Evolutionary conservation across 352 stramenopile species (phyloP), one percentile per base, ranked within the genome.

Genomic region (Globisporangium yorkense): DNA sequence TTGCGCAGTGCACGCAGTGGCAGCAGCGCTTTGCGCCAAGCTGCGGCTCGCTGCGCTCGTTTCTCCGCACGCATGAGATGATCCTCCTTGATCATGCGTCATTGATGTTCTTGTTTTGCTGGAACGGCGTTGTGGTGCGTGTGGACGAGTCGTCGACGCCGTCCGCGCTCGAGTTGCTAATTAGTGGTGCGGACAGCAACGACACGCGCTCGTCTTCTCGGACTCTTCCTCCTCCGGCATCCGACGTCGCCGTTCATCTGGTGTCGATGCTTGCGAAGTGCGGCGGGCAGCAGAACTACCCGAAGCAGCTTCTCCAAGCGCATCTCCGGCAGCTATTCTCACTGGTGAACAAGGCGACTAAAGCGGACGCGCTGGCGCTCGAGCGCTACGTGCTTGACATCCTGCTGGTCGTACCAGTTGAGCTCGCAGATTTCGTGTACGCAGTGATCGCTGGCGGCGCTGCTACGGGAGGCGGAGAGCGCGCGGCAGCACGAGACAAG

Each of bases 1-100:
- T 89, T 55, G 67, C 60, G 37, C 56, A 75, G 56, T 81, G 70
- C 66, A 76, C 75, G 65, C 57, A 78, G 62, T 87, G 76, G 76
- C 67, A 68, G 62, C 74, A 83, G 61, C 66, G 56, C 18, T 92
- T 81, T 72, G 80, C 68, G 44, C 74, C 72, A 1, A 68, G 74
- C 39, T 88, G 79, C 70, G 82, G 80, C 48, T 49, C 77, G 3
- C 61, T 92, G 67, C 75, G 69, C 59, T 64, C 57, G 43, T 92
- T 92, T 77, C 68, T 92, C 71, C 68, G 74, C 56, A 68, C 79
- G 80, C 75, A 92, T 87, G 82, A 92, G 67, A 84, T 88, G 77
- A 88, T 89, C 72, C 53, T 78, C 54, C 31, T 73, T 86, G 81
- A 92, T 88, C 79, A 88, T 88, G 81, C 66, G 62, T 37, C 50